phyloP scores from a whole-genome alignment of 352 stramenopile species.

The Nothophytophthora sp. region DNA sequence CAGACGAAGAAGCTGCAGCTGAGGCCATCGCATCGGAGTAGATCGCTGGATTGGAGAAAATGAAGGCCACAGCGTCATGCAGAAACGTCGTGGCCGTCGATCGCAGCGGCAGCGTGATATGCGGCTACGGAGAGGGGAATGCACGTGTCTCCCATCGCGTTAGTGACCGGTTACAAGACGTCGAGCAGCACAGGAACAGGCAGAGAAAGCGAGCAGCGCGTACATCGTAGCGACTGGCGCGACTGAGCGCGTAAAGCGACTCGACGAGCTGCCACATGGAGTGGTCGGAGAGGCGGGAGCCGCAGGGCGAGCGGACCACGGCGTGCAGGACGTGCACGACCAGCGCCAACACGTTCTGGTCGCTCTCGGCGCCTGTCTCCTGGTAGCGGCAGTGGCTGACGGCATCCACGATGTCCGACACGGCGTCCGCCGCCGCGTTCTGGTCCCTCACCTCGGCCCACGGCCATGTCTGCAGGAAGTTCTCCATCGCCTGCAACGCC shows the following conservation, averaged over 20 bases:
- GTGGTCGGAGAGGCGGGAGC: constrained; percentile 84
- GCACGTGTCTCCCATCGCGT: too few relatives aligned
- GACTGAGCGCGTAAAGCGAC: constrained; percentile 94
- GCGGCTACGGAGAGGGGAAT: constrained; percentile 38
- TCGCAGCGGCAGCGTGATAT: constrained; percentile 64
- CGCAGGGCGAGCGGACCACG: constrained; percentile 89
- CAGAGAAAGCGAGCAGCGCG: constrained; percentile 9
- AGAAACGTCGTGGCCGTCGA: constrained; percentile 65
- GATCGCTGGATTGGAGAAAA: constrained; percentile 59
- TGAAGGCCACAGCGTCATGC: constrained; percentile 60
- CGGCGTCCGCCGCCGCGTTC: constrained; percentile 41
- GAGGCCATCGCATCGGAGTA: constrained; percentile 33
- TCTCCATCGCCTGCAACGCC: constrained; percentile 94
- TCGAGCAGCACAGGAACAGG: not conserved
- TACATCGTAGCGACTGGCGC: constrained; percentile 61
- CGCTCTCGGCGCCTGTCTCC: constrained; percentile 88
- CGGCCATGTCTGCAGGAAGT: constrained; percentile 92
- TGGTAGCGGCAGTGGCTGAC: constrained; percentile 96
- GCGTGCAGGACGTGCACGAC: constrained; percentile 95
- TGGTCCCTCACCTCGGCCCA: constrained; percentile 49
- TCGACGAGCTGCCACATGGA: constrained; percentile 96
- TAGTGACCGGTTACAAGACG: too few relatives aligned
- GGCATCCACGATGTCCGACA: constrained; percentile 90
- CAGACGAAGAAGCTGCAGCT: not conserved
- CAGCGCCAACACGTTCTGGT: constrained; percentile 91